A percentile compares a stretch with the other conserved stretches of the same genome.
Evolutionary conservation across 768 basidiomycete genomes (phyloP).

Genomic region (Neoboletus subvelutipes): DNA sequence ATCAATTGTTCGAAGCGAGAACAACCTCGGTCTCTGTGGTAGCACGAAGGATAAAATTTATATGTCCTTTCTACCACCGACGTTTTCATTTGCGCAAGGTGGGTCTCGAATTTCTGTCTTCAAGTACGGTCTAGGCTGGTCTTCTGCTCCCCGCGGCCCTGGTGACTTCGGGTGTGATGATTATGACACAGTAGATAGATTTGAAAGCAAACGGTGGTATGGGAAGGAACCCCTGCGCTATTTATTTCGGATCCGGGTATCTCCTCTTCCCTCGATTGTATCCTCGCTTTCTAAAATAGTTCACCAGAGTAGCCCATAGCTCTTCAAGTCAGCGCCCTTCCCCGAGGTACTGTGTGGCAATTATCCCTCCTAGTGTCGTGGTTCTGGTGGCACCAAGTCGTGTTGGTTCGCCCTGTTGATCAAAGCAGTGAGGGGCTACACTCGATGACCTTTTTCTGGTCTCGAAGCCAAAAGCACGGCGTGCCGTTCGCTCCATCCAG

Average conservation of each 20-base stretch:
- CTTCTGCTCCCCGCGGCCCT: conserved; percentile 16
- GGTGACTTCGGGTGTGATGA: neutral
- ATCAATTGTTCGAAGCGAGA: conserved; percentile 7
- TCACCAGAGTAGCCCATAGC: neutral
- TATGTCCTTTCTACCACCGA: conserved; percentile 11
- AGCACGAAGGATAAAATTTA: conserved; percentile 8
- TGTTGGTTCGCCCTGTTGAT: conserved; percentile 3
- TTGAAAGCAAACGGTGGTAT: neutral
- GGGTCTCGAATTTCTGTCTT: conserved; percentile 12
- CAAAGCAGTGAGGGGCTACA: neutral
- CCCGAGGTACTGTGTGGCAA: neutral
- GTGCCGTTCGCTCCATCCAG: neutral
- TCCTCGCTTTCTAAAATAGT: conserved; percentile 6
- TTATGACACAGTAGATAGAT: neutral
- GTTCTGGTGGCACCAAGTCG: neutral
- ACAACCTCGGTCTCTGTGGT: conserved; percentile 1
- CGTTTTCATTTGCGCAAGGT: conserved; percentile 14
- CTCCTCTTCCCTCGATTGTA: conserved; percentile 8
- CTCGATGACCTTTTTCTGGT: neutral
- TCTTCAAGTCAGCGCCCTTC: conserved; percentile 7
- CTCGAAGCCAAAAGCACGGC: neutral
- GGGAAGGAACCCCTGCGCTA: conserved; percentile 1
- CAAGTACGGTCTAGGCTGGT: conserved; percentile 1
- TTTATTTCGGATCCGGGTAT: conserved; percentile 11
- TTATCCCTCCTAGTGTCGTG: neutral